These are phyloP conservation scores for Amylostereum areolatum DNA, from an alignment of 1,284 basidiomycete species.

Conservation along the genomic window DNA sequence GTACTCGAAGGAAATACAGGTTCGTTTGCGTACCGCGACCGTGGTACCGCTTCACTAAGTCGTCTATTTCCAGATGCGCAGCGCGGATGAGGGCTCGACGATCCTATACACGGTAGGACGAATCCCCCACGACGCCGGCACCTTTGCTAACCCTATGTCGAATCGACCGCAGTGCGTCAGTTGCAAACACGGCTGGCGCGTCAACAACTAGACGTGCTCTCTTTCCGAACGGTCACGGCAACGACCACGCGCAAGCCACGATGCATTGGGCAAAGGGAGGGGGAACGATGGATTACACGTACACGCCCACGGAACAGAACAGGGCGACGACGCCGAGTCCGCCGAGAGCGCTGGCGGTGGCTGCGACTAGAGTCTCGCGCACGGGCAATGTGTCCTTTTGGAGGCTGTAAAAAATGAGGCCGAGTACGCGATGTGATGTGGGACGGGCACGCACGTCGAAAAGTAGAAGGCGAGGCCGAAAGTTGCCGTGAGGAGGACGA, in stretches of 20 bases:
- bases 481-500: conserved; percentile 64
- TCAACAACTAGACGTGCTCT: conserved; percentile 53
- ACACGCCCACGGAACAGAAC: conserved; percentile 83
- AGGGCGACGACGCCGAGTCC: conserved; percentile 84
- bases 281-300: conserved; percentile 52
- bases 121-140: neutral
- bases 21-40: conserved; percentile 21
- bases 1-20: conserved; percentile 76
- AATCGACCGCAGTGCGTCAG: conserved; percentile 46
- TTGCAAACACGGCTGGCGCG: conserved; percentile 72
- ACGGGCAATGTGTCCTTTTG: conserved; percentile 65
- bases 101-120: conserved; percentile 68
- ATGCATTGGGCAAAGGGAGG: neutral
- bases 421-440: neutral
- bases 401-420: conserved; percentile 38
- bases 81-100: conserved; percentile 88
- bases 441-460: conserved; percentile 61
- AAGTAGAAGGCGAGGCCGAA: conserved; percentile 85
- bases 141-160: conserved; percentile 1
- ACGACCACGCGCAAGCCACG: neutral
- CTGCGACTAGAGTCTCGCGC: conserved; percentile 63
- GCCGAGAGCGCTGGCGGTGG: conserved; percentile 69
- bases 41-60: neutral
- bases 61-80: conserved; percentile 55
- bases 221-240: neutral